Evolutionary conservation across 2,329 filamentous ascomycete genomes (phyloP).

Genomic region (Dothidotthia symphoricarpi): DNA sequence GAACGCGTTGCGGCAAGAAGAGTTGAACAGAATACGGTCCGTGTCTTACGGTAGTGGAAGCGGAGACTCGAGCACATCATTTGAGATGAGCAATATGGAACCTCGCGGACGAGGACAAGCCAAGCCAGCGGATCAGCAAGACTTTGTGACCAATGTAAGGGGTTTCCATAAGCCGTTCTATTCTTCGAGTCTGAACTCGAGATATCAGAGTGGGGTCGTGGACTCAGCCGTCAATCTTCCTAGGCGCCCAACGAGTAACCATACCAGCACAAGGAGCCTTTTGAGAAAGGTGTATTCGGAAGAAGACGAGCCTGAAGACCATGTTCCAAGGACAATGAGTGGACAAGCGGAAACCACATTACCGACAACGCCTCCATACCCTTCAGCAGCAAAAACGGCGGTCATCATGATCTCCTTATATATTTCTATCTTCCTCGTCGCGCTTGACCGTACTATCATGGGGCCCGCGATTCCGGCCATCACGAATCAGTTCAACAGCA

Average conservation of each 20-base stretch:
- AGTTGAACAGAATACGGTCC: constrained; percentile 8
- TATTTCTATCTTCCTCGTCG: constrained; percentile 36
- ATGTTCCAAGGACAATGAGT: background rate
- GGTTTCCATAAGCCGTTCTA: constrained; percentile 10
- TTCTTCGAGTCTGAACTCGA: constrained; percentile 10
- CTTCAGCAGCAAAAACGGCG: constrained; percentile 23
- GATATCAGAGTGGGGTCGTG: constrained; percentile 4
- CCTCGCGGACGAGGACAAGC: background rate
- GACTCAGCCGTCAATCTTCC: constrained; percentile 14
- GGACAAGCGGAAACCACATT: constrained; percentile 2
- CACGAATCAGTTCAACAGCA: constrained; percentile 46
- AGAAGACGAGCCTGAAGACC: constrained; percentile 4
- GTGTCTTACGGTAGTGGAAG: constrained; percentile 4
- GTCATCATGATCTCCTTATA: constrained; percentile 34
- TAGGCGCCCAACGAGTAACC: constrained; percentile 5
- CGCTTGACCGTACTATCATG: constrained; percentile 47
- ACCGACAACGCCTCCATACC: constrained; percentile 12
- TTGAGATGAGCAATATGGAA: constrained; percentile 9
- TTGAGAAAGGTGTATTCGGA: constrained; percentile 8
- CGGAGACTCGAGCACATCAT: constrained; percentile 4
- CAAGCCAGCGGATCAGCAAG: constrained; percentile 1
- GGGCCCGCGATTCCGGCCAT: constrained; percentile 48
- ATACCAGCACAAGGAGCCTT: constrained; percentile 10
- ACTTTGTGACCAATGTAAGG: constrained; percentile 10
- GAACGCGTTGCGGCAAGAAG: constrained; percentile 7